Evolutionary conservation across 108 stramenopile genomes (phyloP).

Genomic region (Cylindrotheca fusiformis): DNA sequence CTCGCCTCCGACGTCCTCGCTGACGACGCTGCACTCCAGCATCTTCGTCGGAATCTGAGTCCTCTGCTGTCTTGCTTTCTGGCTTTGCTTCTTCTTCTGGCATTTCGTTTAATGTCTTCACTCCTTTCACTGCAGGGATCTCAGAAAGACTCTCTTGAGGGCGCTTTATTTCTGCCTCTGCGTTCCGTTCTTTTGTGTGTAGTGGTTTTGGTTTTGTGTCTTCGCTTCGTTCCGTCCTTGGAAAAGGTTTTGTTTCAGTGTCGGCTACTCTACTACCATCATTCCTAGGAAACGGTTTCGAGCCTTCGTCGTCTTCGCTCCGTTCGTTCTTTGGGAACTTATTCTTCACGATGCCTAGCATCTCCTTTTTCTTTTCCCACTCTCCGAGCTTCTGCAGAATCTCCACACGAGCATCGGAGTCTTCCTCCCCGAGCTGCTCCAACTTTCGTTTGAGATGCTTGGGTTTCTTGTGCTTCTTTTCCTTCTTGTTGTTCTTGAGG

Average conservation of each 20-base stretch:
- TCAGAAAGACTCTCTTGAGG: neutral
- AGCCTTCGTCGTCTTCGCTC: neutral
- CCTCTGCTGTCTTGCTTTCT: neutral
- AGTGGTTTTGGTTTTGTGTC: neutral
- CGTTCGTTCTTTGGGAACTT: constrained; percentile 1
- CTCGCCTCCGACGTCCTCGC: constrained; percentile 37
- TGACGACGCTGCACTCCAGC: constrained; percentile 15
- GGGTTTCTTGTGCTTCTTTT: constrained; percentile 68
- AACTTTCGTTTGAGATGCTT: constrained; percentile 85
- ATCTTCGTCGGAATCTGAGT: constrained; percentile 1
- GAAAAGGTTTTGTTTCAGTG: neutral
- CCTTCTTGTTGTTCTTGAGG: constrained; percentile 21
- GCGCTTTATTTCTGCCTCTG: neutral
- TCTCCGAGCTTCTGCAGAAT: constrained; percentile 36
- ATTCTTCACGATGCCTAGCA: neutral
- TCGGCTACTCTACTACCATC: constrained; percentile 5
- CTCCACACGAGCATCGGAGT: constrained; percentile 9
- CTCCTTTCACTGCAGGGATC: neutral
- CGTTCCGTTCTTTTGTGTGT: neutral
- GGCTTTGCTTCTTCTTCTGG: neutral
- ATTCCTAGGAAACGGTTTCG: neutral
- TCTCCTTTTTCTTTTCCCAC: constrained; percentile 40
- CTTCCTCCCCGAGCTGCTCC: constrained; percentile 41
- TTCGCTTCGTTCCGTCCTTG: neutral
- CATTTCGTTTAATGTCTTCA: neutral